Evolutionary conservation across 495 filamentous ascomycete genomes (phyloP), one percentile per base, ranked within the genome.

Genomic region (Penicillium mononematosum): DNA sequence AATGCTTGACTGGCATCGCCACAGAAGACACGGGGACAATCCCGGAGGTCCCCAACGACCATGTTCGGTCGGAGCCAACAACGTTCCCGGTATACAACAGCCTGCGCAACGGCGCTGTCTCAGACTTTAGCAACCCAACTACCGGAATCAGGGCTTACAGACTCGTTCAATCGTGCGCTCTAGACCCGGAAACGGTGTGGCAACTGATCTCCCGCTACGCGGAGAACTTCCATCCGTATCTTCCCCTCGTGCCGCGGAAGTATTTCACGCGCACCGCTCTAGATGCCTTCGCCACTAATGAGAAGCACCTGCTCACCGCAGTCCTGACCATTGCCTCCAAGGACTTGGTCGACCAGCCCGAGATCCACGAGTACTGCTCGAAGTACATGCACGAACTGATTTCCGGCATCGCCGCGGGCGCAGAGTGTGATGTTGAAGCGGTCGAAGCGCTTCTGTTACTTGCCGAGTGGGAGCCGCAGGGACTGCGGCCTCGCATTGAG

Each of bases 381-480:
- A 79, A 81, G 55, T 81, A 86, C 62, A 87, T 85, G 82, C 82
- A 85, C 38, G 78, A 79, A 38, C 61, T 86, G 42, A 80, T 87
- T 14, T 85, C 84, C 0, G 77, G 75, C 9, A 80, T 87, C 24
- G 77, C 83, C 11, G 82, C 83, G 27, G 83, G 83, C 5, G 77
- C 78, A 10, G 79, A 83, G 55, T 84, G 80, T 44, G 81, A 81
- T 49, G 81, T 87, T 1, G 84, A 85, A 64, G 81, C 83, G 16
- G 83, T 86, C n/a, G 83, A 87, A 62, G 80, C 84, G 24, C 69
- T 87, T 8, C 73, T 87, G 9, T 63, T 87, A 10, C 74, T 86
- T 14, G 84, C 84, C 1, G 84, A 87, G 62, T 86, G 83, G 83
- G 83, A 83, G 38, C 84, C 84, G 1, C 84, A 86, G 36, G 80